Evolutionary conservation across 2,329 filamentous ascomycete genomes (phyloP).

Genomic region (Claviceps purpurea): DNA sequence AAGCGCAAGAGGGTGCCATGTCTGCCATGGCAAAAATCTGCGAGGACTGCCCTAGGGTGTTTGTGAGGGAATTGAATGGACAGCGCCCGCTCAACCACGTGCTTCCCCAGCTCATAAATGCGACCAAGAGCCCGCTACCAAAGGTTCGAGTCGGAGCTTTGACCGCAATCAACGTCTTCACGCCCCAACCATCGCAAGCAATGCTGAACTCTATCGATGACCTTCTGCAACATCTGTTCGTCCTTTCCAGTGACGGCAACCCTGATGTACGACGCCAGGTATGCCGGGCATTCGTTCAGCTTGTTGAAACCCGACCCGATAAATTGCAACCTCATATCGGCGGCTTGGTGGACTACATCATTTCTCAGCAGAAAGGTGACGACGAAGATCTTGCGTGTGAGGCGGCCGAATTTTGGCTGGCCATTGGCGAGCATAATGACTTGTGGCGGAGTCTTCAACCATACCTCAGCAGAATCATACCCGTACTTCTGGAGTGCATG

Average conservation of each 20-base stretch:
- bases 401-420: slow-evolving; percentile 95
- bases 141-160: slow-evolving; percentile 73
- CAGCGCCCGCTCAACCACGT: slow-evolving; percentile 79
- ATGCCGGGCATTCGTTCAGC: slow-evolving; percentile 81
- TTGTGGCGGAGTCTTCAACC: slow-evolving; percentile 65
- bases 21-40: slow-evolving; percentile 87
- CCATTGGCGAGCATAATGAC: slow-evolving; percentile 74
- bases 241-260: slow-evolving; percentile 61
- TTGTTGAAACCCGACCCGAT: slow-evolving; percentile 82
- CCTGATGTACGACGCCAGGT: slow-evolving; percentile 83
- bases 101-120: slow-evolving; percentile 80
- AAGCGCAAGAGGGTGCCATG: slow-evolving; percentile 88
- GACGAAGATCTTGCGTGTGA: slow-evolving; percentile 87
- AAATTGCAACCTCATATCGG: slow-evolving; percentile 80
- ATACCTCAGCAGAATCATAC: slow-evolving; percentile 73
- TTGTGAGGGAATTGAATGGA: slow-evolving; percentile 79
- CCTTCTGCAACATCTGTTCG: slow-evolving; percentile 71
- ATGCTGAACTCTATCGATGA: slow-evolving; percentile 69
- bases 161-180: slow-evolving; percentile 81
- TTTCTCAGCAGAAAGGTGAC: slow-evolving; percentile 74
- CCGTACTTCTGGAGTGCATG: slow-evolving; percentile 87
- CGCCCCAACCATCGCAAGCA: slow-evolving; percentile 70
- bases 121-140: slow-evolving; percentile 61
- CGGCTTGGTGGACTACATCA: slow-evolving; percentile 84
- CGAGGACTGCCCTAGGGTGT: slow-evolving; percentile 79